Percentiles rank a stretch among this genome's conserved stretches.
Evolutionary conservation across 2,329 filamentous ascomycete species (phyloP).

Genomic region (Hymenoscyphus scutula): DNA sequence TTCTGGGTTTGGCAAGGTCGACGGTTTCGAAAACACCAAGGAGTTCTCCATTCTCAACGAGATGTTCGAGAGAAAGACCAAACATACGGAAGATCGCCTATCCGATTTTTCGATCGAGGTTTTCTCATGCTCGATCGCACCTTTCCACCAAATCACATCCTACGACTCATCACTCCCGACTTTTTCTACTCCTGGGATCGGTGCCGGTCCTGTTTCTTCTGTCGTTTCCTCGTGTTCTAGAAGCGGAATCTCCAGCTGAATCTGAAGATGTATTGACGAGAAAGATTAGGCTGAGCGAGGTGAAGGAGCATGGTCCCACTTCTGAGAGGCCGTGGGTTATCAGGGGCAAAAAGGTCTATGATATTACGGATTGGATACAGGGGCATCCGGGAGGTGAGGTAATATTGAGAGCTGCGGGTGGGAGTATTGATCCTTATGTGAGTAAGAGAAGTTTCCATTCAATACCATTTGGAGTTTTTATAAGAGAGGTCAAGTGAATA

Average conservation of each 20-base stretch:
- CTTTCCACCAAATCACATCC: not conserved
- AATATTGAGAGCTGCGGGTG: slow-evolving; percentile 63
- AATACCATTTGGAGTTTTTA: not conserved
- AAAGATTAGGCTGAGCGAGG: slow-evolving; percentile 43
- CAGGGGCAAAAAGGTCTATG: slow-evolving; percentile 63
- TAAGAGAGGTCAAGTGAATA: too few relatives aligned
- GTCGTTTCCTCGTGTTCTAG: not conserved
- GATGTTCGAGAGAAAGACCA: not conserved
- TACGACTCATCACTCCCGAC: not conserved
- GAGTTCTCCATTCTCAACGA: not conserved
- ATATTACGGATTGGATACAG: slow-evolving; percentile 67
- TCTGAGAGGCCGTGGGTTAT: slow-evolving; percentile 61
- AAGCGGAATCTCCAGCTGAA: slow-evolving; percentile 10
- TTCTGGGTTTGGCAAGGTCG: not conserved
- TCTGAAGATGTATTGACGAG: not conserved
- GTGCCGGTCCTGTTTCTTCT: not conserved
- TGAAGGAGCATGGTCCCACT: slow-evolving; percentile 51
- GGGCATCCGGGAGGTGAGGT: slow-evolving; percentile 67
- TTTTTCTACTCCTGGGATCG: not conserved
- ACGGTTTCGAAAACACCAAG: not conserved
- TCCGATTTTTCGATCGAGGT: not conserved
- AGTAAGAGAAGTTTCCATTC: not conserved
- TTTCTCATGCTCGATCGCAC: not conserved
- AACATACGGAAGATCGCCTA: not conserved
- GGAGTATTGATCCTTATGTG: slow-evolving; percentile 53